phyloP scores from a whole-genome alignment of 768 basidiomycete genomes.

The Naganishia vaughanmartiniae region DNA sequence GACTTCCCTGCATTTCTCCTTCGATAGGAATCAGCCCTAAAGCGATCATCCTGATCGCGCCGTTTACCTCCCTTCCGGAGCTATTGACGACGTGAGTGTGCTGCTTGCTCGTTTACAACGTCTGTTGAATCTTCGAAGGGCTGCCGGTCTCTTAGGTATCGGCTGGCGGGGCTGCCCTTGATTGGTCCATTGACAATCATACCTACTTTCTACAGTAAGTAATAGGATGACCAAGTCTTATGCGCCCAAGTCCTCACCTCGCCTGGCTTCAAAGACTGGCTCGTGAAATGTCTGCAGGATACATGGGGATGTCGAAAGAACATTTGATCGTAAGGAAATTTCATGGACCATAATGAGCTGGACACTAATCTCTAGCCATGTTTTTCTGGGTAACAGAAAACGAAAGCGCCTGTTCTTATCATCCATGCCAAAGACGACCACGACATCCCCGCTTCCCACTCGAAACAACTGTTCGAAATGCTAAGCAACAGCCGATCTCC shows the following conservation, averaged over 20 bases:
- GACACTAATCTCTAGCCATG: neutral
- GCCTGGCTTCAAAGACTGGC: constrained; percentile 27
- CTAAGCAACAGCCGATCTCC: constrained; percentile 48
- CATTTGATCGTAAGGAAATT: constrained; percentile 31
- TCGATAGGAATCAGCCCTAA: constrained; percentile 48
- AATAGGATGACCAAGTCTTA: too few relatives aligned
- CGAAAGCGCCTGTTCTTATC: constrained; percentile 68
- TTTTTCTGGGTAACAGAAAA: constrained; percentile 55
- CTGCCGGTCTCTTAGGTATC: constrained; percentile 46
- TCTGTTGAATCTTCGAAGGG: constrained; percentile 59
- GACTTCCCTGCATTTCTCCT: neutral
- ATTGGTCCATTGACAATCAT: constrained; percentile 67
- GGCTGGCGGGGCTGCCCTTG: constrained; percentile 59
- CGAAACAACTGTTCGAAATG: constrained; percentile 65
- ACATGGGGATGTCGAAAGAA: constrained; percentile 48
- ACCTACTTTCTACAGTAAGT: constrained; percentile 65
- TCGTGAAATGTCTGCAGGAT: constrained; percentile 28
- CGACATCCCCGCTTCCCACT: constrained; percentile 71
- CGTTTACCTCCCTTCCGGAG: constrained; percentile 57
- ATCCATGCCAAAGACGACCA: constrained; percentile 72
- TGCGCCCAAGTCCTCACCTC: neutral
- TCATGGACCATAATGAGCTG: too few relatives aligned
- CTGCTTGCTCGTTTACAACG: neutral
- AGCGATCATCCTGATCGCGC: constrained; percentile 55
- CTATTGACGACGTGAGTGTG: constrained; percentile 60